A percentile compares a stretch with the other conserved stretches of the same genome.
These are phyloP conservation scores for Tuctoria greenei DNA, from an alignment of 176 grass and related monocot genomes.

Conservation along the genomic window DNA sequence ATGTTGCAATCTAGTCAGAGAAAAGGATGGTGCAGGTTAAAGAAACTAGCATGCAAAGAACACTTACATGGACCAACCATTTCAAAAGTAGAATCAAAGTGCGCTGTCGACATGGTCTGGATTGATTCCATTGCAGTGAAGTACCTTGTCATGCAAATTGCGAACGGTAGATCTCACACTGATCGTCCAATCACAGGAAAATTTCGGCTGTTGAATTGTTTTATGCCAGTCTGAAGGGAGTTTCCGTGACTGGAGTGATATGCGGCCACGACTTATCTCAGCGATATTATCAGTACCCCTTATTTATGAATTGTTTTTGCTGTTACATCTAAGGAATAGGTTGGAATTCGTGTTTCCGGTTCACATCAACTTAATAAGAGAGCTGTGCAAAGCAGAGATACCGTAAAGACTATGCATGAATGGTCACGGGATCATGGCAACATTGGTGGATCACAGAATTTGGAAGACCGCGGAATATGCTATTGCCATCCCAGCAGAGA, in stretches of 20 bases:
- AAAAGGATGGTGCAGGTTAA: constrained; percentile 45
- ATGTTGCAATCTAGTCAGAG: not conserved
- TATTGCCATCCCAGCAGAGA: not conserved
- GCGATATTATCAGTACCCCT: constrained; percentile 6
- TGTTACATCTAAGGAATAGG: not conserved
- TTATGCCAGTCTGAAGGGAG: not conserved
- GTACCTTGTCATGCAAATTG: constrained; percentile 11
- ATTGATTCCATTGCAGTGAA: constrained; percentile 29
- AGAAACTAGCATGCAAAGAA: constrained; percentile 24
- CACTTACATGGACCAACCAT: constrained; percentile 14
- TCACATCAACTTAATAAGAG: not conserved
- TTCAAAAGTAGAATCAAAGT: constrained; percentile 36
- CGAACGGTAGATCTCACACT: constrained; percentile 15
- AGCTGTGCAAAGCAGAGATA: not conserved
- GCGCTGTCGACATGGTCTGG: constrained; percentile 12
- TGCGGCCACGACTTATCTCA: not conserved
- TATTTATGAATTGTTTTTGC: not conserved
- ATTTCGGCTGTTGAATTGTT: not conserved
- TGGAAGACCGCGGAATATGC: not conserved
- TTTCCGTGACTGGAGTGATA: constrained; percentile 14
- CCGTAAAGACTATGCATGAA: constrained; percentile 9
- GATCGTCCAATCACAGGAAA: constrained; percentile 26
- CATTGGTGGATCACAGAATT: not conserved
- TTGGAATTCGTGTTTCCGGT: not conserved
- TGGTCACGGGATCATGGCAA: not conserved